Evolutionary conservation across 1,284 basidiomycete genomes (phyloP).

Genomic region (Moesziomyces aphidis): DNA sequence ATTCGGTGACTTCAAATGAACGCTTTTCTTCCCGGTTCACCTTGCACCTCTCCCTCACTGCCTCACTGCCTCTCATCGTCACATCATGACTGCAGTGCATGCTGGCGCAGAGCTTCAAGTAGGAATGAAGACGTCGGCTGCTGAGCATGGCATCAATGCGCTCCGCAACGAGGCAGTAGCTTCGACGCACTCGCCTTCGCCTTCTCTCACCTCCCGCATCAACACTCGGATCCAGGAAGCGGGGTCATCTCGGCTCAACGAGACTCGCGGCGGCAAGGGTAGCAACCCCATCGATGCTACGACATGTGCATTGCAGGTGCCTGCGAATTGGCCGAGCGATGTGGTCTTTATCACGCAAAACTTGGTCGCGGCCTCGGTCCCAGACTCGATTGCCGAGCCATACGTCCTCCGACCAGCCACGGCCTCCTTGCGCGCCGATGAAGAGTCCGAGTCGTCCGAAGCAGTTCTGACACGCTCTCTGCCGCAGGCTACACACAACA

Average conservation of each 20-base stretch:
- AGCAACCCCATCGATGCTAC: no score
- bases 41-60: no score
- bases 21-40: no score
- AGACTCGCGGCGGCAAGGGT: no score
- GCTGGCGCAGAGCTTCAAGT: no score
- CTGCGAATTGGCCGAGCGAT: conserved; percentile 24
- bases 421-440: not conserved
- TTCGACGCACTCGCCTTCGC: not conserved
- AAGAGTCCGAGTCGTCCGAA: not conserved
- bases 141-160: not conserved
- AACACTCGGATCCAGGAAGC: not conserved
- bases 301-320: conserved; percentile 5
- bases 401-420: conserved; percentile 24
- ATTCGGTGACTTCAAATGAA: no score
- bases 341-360: conserved; percentile 40
- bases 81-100: not conserved
- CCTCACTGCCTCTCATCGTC: no score
- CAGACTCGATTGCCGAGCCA: conserved; percentile 12
- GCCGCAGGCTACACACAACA: conserved; percentile 31
- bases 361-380: conserved; percentile 20
- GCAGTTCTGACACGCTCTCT: not conserved
- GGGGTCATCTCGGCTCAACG: not conserved
- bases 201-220: not conserved
- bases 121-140: no score
- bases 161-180: not conserved